These are phyloP conservation scores for Tetracentron sinense DNA, from an alignment of 164 flowering plant genomes.

Conservation along the genomic window DNA sequence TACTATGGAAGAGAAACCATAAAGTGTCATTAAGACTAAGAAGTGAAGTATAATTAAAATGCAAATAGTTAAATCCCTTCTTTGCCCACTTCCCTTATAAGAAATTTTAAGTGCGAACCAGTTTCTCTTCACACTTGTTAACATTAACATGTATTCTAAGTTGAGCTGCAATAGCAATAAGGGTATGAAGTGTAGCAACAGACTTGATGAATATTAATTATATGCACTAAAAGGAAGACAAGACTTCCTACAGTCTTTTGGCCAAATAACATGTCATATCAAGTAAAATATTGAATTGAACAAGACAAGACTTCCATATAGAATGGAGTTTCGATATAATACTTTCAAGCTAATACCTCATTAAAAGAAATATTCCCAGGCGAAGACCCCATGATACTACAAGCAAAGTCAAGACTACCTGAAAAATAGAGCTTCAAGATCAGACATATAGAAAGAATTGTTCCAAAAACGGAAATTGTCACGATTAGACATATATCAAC, in stretches of 20 bases:
- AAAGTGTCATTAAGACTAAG: not conserved
- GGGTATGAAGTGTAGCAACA: not conserved
- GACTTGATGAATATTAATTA: not conserved
- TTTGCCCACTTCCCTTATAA: not conserved
- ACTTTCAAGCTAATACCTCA: slow-evolving; percentile 52
- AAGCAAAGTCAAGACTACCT: slow-evolving; percentile 71
- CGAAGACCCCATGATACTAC: slow-evolving; percentile 91
- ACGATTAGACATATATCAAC: too few relatives aligned
- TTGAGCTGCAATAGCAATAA: not conserved
- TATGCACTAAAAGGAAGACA: not conserved
- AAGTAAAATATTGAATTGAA: not conserved
- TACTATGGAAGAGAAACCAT: too few relatives aligned
- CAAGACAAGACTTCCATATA: not conserved
- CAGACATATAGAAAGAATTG: slow-evolving; percentile 6
- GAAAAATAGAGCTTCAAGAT: slow-evolving; percentile 25
- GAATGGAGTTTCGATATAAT: not conserved
- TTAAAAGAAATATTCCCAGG: slow-evolving; percentile 64
- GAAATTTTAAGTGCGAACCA: too few relatives aligned
- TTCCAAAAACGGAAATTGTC: too few relatives aligned
- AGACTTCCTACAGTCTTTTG: too few relatives aligned
- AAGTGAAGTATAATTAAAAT: not conserved
- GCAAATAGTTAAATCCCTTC: not conserved
- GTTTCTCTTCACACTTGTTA: not conserved
- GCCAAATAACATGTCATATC: not conserved
- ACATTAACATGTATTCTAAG: not conserved